Conservation (phyloP, 768 basidiomycete genomes). For the Leucocoprinus leucothites region DNA sequence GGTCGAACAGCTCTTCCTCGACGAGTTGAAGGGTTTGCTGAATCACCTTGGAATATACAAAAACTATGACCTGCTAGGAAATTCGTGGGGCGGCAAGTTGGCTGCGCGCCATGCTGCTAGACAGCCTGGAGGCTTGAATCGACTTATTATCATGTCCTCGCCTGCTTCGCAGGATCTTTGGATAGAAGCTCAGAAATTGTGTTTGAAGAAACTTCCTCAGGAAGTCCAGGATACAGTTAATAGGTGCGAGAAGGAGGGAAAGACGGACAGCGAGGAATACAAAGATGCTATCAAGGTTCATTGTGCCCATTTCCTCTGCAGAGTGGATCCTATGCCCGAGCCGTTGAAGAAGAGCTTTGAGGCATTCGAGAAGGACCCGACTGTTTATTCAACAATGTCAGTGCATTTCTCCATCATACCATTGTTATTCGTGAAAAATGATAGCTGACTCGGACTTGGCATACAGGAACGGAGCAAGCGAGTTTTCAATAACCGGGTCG, state of each 20-base stretch:
- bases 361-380: slow-evolving; percentile 39
- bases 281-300: slow-evolving; percentile 37
- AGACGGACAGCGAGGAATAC: slow-evolving; percentile 42
- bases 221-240: slow-evolving; percentile 34
- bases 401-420: no score
- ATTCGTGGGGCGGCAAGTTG: slow-evolving; percentile 54
- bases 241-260: slow-evolving; percentile 44
- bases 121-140: slow-evolving; percentile 42
- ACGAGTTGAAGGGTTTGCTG: slow-evolving; percentile 48
- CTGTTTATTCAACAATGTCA: slow-evolving; percentile 47
- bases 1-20: slow-evolving; percentile 46
- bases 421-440: no score
- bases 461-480: slow-evolving; percentile 33
- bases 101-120: slow-evolving; percentile 30
- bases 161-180: slow-evolving; percentile 44
- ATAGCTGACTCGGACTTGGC: not conserved
- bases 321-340: slow-evolving; percentile 41
- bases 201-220: slow-evolving; percentile 30
- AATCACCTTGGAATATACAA: slow-evolving; percentile 38
- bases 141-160: slow-evolving; percentile 41
- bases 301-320: slow-evolving; percentile 41
- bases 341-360: slow-evolving; percentile 30
- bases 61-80: slow-evolving; percentile 46
- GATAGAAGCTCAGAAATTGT: slow-evolving; percentile 18
- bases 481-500: slow-evolving; percentile 32